phyloP scores from a whole-genome alignment of 2,329 filamentous ascomycete species.

The Alternaria alternata region DNA sequence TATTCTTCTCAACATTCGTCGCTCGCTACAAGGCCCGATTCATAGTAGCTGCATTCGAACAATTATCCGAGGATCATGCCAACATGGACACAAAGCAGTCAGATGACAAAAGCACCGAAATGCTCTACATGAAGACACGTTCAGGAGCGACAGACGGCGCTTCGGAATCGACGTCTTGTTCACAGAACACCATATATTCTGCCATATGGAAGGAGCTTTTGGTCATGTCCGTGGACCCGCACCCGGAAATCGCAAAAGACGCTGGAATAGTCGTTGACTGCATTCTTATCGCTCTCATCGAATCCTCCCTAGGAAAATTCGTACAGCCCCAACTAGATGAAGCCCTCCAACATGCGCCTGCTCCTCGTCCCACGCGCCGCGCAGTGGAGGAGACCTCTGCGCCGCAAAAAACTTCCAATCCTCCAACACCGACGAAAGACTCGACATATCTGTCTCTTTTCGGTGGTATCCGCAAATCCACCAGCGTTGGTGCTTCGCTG shows the following conservation, averaged over 20 bases:
- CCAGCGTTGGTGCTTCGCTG: constrained; percentile 70
- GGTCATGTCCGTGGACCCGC: constrained; percentile 90
- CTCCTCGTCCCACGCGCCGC: constrained; percentile 55
- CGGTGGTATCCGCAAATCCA: constrained; percentile 67
- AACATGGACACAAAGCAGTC: constrained; percentile 20
- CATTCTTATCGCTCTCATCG: constrained; percentile 78
- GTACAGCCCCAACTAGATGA: constrained; percentile 79
- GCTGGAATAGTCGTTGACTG: constrained; percentile 87
- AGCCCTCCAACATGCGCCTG: constrained; percentile 59
- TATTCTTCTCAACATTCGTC: constrained; percentile 93
- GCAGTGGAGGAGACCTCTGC: constrained; percentile 41
- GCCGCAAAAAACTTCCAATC: constrained; percentile 56
- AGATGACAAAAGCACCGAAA: constrained; percentile 40
- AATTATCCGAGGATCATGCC: constrained; percentile 79
- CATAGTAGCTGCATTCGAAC: constrained; percentile 88
- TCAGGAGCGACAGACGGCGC: constrained; percentile 19
- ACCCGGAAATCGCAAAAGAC: constrained; percentile 89
- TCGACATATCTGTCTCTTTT: constrained; percentile 67
- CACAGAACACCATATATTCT: constrained; percentile 89
- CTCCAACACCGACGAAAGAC: constrained; percentile 59
- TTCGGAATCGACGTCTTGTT: constrained; percentile 49
- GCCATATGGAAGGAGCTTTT: constrained; percentile 94
- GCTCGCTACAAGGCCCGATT: constrained; percentile 92
- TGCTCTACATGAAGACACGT: constrained; percentile 42
- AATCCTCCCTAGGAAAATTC: constrained; percentile 76